A percentile compares a stretch with the other conserved stretches of the same genome.
Conservation (phyloP, 2,329 filamentous ascomycete genomes). For the Gaeumannomyces tritici region DNA sequence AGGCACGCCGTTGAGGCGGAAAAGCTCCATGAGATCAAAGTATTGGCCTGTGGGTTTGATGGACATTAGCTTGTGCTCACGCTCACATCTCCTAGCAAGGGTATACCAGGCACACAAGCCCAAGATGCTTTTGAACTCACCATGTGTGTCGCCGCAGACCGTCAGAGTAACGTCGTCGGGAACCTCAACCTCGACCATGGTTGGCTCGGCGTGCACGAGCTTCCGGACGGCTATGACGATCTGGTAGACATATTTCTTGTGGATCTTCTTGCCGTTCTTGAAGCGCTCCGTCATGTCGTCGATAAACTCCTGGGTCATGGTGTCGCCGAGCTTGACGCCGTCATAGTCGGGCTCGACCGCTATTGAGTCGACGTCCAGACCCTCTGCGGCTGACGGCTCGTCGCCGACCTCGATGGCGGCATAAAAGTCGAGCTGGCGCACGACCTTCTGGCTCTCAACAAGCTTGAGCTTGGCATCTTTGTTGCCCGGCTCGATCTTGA, state of each 20-base stretch:
- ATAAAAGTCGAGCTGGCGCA: slow-evolving; percentile 85
- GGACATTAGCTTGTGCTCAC: background rate
- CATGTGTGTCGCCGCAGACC: slow-evolving; percentile 95
- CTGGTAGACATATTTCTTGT: slow-evolving; percentile 95
- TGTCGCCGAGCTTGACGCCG: slow-evolving; percentile 63
- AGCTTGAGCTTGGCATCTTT: slow-evolving; percentile 86
- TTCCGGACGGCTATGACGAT: slow-evolving; percentile 87
- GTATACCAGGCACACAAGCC: background rate
- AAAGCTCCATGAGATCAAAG: slow-evolving; percentile 94
- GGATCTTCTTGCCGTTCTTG: slow-evolving; percentile 90
- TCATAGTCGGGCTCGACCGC: slow-evolving; percentile 77
- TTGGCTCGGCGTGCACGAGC: slow-evolving; percentile 83
- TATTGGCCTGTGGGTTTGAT: slow-evolving; percentile 65
- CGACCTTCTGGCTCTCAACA: slow-evolving; percentile 88
- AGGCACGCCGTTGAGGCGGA: slow-evolving; percentile 80
- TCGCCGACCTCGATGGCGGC: slow-evolving; percentile 91
- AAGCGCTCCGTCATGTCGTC: slow-evolving; percentile 96
- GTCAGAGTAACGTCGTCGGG: slow-evolving; percentile 71
- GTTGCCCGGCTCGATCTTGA: slow-evolving; percentile 78
- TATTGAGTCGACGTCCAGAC: slow-evolving; percentile 80
- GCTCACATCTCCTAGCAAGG: background rate
- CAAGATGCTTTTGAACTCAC: slow-evolving; percentile 29
- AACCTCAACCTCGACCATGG: slow-evolving; percentile 91
- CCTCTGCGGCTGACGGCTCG: slow-evolving; percentile 84
- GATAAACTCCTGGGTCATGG: slow-evolving; percentile 95